These are phyloP conservation scores for Annulohypoxylon bovei DNA, from an alignment of 495 filamentous ascomycete genomes.

Conservation along the genomic window DNA sequence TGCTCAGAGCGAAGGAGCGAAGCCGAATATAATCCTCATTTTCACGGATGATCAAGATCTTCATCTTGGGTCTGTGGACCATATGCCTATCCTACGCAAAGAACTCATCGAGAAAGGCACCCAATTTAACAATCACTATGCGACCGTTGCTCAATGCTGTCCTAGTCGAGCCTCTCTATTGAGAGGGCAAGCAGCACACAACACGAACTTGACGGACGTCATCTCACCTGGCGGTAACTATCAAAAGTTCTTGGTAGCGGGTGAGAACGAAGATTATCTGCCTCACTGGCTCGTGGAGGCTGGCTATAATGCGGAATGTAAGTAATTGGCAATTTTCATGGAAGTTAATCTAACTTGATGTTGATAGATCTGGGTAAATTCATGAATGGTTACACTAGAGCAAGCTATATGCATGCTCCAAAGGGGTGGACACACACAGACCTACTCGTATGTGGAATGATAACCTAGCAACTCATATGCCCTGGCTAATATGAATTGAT, in stretches of 20 bases:
- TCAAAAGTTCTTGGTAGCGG: conserved; percentile 63
- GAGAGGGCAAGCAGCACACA: conserved; percentile 67
- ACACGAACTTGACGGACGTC: conserved; percentile 70
- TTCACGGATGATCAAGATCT: conserved; percentile 67
- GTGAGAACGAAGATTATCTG: conserved; percentile 64
- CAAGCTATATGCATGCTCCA: conserved; percentile 55
- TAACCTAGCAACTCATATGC: background rate
- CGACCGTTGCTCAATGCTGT: conserved; percentile 57
- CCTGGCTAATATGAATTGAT: background rate
- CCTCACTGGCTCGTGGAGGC: conserved; percentile 66
- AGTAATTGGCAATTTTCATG: background rate
- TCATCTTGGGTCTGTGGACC: conserved; percentile 55
- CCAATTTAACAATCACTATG: conserved; percentile 60
- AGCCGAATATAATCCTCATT: conserved; percentile 62
- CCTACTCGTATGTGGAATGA: background rate
- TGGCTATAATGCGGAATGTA: conserved; percentile 67
- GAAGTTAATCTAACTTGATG: background rate
- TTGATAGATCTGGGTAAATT: conserved; percentile 60
- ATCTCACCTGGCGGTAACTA: conserved; percentile 62
- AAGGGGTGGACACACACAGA: conserved; percentile 32
- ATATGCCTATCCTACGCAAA: conserved; percentile 52
- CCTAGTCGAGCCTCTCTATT: conserved; percentile 62
- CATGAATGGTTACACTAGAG: conserved; percentile 60
- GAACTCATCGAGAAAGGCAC: conserved; percentile 56
- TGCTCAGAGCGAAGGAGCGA: background rate